Conservation (phyloP, 176 grass and related monocot genomes). For the maize (Zea mays) region DNA sequence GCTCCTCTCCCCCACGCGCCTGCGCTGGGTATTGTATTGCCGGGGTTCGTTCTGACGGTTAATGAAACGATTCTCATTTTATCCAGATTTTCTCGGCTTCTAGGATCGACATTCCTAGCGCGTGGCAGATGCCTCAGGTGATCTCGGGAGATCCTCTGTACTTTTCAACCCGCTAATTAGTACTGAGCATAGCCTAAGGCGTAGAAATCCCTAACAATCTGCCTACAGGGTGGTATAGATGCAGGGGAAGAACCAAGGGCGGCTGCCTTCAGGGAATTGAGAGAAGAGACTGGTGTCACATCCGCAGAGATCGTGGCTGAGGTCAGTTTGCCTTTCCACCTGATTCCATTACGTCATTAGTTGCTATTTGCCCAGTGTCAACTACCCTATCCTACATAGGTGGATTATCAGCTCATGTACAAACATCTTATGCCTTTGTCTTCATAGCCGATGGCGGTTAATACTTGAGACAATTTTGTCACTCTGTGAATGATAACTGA, state of each 20-base stretch:
- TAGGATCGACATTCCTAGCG: constrained; percentile 75
- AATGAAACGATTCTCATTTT: neutral
- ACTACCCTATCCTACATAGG: neutral
- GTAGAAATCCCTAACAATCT: neutral
- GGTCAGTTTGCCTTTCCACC: constrained; percentile 41
- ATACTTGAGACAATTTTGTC: no score
- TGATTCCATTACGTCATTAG: neutral
- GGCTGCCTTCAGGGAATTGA: constrained; percentile 75
- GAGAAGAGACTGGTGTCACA: constrained; percentile 86
- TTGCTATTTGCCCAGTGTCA: neutral
- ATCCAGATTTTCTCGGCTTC: constrained; percentile 79
- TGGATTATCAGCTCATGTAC: neutral
- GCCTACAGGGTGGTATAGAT: constrained; percentile 73
- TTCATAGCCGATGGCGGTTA: neutral
- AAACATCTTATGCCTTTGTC: neutral
- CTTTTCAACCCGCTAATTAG: neutral
- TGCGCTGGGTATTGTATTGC: neutral
- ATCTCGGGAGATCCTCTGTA: neutral
- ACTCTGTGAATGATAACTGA: neutral
- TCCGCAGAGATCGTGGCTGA: constrained; percentile 76
- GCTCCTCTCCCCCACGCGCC: neutral
- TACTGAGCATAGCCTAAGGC: neutral
- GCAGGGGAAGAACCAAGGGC: constrained; percentile 64
- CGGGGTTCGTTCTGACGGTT: neutral
- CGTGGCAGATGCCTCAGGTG: constrained; percentile 98